A percentile compares a stretch with the other conserved stretches of the same genome.
Conservation (phyloP, 257 asterid genomes). For the Nicotiana benthamiana region DNA sequence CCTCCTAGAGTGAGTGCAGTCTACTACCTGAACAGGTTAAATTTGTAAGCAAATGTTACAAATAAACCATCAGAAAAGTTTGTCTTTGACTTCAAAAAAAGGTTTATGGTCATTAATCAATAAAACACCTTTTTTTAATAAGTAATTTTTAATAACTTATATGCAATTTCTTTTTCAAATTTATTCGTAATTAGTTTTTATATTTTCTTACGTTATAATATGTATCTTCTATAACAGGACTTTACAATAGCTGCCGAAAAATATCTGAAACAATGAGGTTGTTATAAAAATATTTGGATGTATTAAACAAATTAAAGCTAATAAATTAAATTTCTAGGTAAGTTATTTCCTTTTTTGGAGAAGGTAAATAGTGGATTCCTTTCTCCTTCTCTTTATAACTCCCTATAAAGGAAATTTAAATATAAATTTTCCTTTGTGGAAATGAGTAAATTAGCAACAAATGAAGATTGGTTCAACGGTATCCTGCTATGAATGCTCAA, state of each 20-base stretch:
- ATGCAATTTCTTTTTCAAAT: neutral
- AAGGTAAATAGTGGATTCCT: neutral
- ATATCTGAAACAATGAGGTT: too few relatives aligned
- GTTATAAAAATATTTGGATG: too few relatives aligned
- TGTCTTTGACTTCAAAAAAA: neutral
- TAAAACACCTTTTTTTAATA: neutral
- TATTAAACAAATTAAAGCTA: too few relatives aligned
- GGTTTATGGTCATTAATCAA: neutral
- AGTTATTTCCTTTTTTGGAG: neutral
- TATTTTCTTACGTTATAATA: neutral
- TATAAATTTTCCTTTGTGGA: neutral
- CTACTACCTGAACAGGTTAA: too few relatives aligned
- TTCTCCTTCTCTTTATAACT: too few relatives aligned
- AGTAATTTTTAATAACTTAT: neutral
- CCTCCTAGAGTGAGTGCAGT: too few relatives aligned
- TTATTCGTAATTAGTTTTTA: too few relatives aligned
- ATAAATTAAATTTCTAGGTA: neutral
- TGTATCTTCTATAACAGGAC: too few relatives aligned
- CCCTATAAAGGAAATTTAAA: neutral
- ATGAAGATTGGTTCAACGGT: neutral
- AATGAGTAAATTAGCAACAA: neutral
- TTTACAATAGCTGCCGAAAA: too few relatives aligned
- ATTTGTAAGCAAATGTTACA: too few relatives aligned
- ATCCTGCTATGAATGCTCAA: neutral
- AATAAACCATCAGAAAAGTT: too few relatives aligned